phyloP scores from a whole-genome alignment of 2,329 filamentous ascomycete species.

The Sodiomyces alkalinus region DNA sequence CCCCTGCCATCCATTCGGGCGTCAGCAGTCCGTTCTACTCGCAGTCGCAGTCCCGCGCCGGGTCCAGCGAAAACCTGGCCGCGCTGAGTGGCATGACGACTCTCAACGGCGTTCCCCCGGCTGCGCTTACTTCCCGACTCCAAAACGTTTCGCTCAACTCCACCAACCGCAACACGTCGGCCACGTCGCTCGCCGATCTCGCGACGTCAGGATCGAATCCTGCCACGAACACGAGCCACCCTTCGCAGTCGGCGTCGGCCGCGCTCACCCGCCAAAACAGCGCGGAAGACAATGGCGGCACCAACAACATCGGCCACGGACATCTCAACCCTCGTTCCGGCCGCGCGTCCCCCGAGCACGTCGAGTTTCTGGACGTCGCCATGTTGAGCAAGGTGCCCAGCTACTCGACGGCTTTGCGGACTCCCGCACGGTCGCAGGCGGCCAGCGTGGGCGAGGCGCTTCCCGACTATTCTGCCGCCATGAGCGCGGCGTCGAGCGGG shows the following conservation, averaged over 20 bases:
- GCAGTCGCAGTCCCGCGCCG: constrained; percentile 51
- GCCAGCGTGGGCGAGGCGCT: constrained; percentile 33
- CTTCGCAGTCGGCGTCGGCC: constrained; percentile 26
- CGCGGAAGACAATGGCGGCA: constrained; percentile 21
- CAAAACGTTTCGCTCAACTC: constrained; percentile 49
- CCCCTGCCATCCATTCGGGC: constrained; percentile 54
- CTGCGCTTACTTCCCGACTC: constrained; percentile 46
- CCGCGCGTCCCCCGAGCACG: constrained; percentile 39
- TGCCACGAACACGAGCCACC: constrained; percentile 17
- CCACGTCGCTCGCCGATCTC: constrained; percentile 23
- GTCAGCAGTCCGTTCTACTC: constrained; percentile 66
- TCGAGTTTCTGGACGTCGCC: constrained; percentile 43
- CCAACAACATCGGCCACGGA: constrained; percentile 1
- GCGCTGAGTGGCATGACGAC: constrained; percentile 29
- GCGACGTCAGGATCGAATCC: constrained; percentile 13
- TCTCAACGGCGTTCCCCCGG: constrained; percentile 29
- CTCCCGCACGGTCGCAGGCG: constrained; percentile 39
- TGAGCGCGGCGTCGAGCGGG: constrained; percentile 38
- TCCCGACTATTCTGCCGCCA: constrained; percentile 52
- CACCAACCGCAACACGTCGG: constrained; percentile 28
- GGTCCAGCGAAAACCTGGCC: constrained; percentile 68
- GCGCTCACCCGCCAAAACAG: constrained; percentile 39
- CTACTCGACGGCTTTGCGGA: constrained; percentile 58
- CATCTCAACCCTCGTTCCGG: constrained; percentile 22
- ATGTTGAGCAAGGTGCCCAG: constrained; percentile 61